Base-by-base conservation (phyloP, 495 filamentous ascomycete genomes). In the Bryoglossum gracile region DNA sequence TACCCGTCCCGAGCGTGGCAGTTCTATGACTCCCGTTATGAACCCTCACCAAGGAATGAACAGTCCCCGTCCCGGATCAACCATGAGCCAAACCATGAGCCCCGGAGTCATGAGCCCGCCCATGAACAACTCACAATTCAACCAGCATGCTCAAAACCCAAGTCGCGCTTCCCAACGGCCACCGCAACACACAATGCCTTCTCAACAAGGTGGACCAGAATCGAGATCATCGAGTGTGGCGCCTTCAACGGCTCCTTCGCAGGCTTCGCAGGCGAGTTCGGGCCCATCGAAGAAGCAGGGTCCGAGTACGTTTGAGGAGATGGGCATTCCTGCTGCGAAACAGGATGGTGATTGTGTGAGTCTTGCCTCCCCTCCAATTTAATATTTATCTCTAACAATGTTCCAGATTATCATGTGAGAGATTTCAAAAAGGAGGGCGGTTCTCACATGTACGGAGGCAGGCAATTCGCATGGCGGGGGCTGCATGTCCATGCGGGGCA, bases 271-370 rank as follows among this genome's bases (percentile, higher is more conserved):
- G 14, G 22, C 38, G 14, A 21, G 19, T 25, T 18, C 11, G 24
- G 42, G 23, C 11, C 53, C 55, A 25, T 48, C 50, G 9, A 58
- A 54, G 35, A 55, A 54, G 26, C 86, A 87, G 62, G 92, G 94
- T 8, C 92, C 92, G 3, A 87, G 94, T 63, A 98, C 92, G 2
- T 98, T 98, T 62, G 91, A 96, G 60, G 89, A 91, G 61, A 98
- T 98, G 92, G 91, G 91, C 44, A 88, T 98, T 54, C 86, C 87
- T 11, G 73, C 77, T 55, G 81, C 72, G 23, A 86, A 87, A 63
- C 75, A 84, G 50, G 86, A 94, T 26, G 76, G 75, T 53, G 91
- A 97, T 65, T 98, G 92, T 66, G 92, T 95, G 83, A 80, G 90
- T 76, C 32, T 53, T 42, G 1, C 22, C 16, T 6, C 25, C n/a